Base-by-base conservation (phyloP, 2,329 filamentous ascomycete genomes). In the Byssothecium circinans region DNA sequence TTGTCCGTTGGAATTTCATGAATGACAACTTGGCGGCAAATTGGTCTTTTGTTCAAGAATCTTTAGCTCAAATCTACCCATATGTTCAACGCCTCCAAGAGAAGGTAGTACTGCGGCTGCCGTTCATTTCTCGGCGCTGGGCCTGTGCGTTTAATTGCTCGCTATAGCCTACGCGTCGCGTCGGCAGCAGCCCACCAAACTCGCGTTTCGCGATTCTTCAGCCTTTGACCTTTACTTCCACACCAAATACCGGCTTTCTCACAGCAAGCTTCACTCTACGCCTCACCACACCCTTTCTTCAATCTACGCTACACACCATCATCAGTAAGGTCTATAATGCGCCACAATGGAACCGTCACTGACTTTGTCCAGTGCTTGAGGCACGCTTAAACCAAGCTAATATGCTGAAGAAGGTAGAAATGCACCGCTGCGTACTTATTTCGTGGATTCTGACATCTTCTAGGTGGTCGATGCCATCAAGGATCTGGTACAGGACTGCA, bases 401-500 rank as follows among this genome's bases (percentile, higher is more conserved):
- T 69, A 81, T 95, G 73, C 83, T 99, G 72, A 99, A 99, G 82
- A 96, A 94, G 88, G 91, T 92, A 52, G 43, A 36, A 15, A 37
- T 38, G 14, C 34, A 15, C 15, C 25, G 30, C 30, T 19, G 14
- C 27, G 18, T 22, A 17, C 10, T 30, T 19, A 7, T 18, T 18
- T 8, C 20, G 15, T 18, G 12, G 15, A 25, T 15, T 11, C 25
- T 41, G 14, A 41, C 38, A 18, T 5, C 39, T 45, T 36, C 17
- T 40, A 96, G 91, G 89, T 97, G 56, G 91, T 99, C 67, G 95
- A 99, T 73, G 90, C 95, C 64, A 96, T 99, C 85, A 97, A 96
- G 78, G 94, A 99, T 68, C 85, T 99, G 42, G 94, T 99, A 44
- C 94, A 97, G 76, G 94, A 99, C 78, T 99, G 94, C 86, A 99